Percentiles rank a stretch among this genome's conserved stretches.
These are phyloP conservation scores for Sanghuangporus baumii DNA, from an alignment of 1,284 basidiomycete genomes.

Conservation along the genomic window DNA sequence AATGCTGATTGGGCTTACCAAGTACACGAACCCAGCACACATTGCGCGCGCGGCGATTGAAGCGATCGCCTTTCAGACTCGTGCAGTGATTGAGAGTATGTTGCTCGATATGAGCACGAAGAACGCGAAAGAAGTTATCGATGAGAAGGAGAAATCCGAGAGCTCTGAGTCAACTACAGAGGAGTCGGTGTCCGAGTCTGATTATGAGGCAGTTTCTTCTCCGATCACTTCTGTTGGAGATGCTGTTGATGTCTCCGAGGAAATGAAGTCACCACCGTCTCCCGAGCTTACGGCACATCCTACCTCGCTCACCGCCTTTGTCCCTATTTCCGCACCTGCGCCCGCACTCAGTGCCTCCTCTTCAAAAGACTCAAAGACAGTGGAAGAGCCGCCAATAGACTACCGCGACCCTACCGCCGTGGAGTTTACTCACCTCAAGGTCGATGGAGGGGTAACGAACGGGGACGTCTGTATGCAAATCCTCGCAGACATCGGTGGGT, in stretches of 20 bases:
- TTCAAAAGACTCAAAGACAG: not conserved
- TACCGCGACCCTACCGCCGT: not conserved
- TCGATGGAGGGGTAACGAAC: constrained; percentile 95
- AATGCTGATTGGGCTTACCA: constrained; percentile 80
- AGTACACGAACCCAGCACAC: constrained; percentile 91
- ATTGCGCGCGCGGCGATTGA: constrained; percentile 93
- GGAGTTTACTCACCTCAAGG: constrained; percentile 57
- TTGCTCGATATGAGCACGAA: constrained; percentile 67
- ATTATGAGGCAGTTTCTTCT: not conserved
- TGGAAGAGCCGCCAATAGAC: not conserved
- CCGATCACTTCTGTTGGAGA: not conserved
- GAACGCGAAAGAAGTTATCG: not conserved
- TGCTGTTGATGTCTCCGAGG: not conserved
- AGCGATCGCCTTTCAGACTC: constrained; percentile 86
- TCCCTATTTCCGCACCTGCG: not conserved
- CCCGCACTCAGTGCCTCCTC: not conserved
- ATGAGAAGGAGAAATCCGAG: not conserved
- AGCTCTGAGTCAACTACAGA: not conserved
- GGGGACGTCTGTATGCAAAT: constrained; percentile 88
- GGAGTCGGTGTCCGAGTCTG: not conserved
- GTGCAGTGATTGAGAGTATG: constrained; percentile 93
- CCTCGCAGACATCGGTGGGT: constrained; percentile 90
- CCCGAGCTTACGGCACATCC: not conserved
- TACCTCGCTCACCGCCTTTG: not conserved
- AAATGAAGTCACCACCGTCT: not conserved